phyloP scores from a whole-genome alignment of 192 early-diverging fungal genomes.

The Rhizophagus clarus region DNA sequence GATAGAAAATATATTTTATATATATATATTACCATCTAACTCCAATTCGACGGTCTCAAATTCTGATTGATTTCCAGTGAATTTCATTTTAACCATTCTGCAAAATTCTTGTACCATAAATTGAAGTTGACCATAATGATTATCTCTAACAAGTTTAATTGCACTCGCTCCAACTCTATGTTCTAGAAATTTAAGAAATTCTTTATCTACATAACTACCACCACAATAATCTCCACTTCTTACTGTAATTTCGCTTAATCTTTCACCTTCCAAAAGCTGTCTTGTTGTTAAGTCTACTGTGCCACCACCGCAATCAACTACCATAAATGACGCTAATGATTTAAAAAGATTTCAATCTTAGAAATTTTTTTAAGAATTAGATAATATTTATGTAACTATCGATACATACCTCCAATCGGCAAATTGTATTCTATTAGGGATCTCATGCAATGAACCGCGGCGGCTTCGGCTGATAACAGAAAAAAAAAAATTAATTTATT shows the following conservation, averaged over 20 bases:
- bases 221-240: not conserved
- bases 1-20: too few relatives aligned
- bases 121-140: not conserved
- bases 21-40: not conserved
- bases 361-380: too few relatives aligned
- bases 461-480: constrained; percentile 17
- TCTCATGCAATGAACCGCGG: constrained; percentile 5
- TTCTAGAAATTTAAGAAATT: constrained; percentile 3
- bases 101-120: not conserved
- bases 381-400: too few relatives aligned
- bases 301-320: constrained; percentile 59
- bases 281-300: constrained; percentile 54
- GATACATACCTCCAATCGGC: not conserved
- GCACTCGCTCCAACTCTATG: not conserved
- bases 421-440: not conserved
- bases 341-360: too few relatives aligned
- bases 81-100: not conserved
- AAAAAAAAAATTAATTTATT: too few relatives aligned
- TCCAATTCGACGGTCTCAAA: not conserved
- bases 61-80: not conserved
- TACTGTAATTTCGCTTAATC: constrained; percentile 1
- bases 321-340: constrained; percentile 49
- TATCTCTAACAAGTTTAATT: not conserved
- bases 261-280: not conserved
- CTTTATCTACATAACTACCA: not conserved